These are phyloP conservation scores for Candida dubliniensis DNA, from an alignment of 1,139 yeast genomes.

Conservation along the genomic window DNA sequence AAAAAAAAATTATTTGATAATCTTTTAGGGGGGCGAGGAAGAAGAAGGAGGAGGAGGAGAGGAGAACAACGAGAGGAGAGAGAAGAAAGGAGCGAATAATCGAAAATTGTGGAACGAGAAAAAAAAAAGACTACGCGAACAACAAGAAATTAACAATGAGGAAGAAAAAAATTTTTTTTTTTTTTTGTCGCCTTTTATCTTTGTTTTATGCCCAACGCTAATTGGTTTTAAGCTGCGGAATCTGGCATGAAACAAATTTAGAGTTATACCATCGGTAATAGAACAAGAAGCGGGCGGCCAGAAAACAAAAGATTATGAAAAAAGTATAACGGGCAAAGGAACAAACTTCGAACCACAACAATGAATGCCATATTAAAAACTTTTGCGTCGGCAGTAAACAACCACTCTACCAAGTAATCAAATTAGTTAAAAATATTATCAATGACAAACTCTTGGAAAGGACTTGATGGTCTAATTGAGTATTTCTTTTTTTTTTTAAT, in stretches of 20 bases:
- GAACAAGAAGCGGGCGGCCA: too few species aligned
- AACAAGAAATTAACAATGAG: too few species aligned
- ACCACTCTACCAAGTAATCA: neutral
- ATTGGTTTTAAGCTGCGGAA: too few species aligned
- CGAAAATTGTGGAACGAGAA: neutral
- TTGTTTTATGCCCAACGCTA: too few species aligned
- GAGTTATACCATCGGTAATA: too few species aligned
- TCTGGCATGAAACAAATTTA: too few species aligned
- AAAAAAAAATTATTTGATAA: neutral
- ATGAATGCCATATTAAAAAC: neutral
- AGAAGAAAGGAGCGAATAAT: neutral
- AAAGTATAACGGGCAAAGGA: too few species aligned
- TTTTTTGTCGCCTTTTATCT: neutral
- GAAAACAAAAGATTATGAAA: neutral
- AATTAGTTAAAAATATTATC: neutral
- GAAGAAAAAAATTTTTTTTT: constrained; percentile 1
- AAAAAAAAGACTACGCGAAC: too few species aligned
- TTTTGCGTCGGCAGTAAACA: neutral
- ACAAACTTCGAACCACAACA: neutral
- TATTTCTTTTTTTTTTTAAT: too few species aligned
- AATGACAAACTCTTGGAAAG: too few species aligned
- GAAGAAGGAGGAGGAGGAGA: neutral
- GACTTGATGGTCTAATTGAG: too few species aligned
- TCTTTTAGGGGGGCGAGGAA: constrained; percentile 2
- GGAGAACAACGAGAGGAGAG: constrained; percentile 1